phyloP scores from a whole-genome alignment of 2,329 filamentous ascomycete species.

The Cordyceps tenuipes region DNA sequence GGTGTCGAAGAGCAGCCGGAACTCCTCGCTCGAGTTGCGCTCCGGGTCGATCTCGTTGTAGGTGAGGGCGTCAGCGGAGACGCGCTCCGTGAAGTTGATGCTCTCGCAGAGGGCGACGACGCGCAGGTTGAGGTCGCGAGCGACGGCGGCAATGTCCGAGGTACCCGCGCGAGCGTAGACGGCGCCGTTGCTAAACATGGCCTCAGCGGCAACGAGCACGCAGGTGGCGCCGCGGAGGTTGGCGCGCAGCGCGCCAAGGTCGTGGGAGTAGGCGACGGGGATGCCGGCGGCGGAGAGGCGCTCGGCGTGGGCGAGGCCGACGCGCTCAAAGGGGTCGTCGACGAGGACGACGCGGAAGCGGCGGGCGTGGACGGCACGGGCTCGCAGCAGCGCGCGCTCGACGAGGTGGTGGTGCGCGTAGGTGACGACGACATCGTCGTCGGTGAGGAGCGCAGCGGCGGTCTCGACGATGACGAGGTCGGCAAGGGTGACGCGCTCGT shows the following conservation, averaged over 20 bases:
- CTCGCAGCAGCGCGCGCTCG: constrained; percentile 69
- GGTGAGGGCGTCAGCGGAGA: constrained; percentile 85
- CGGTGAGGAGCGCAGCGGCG: constrained; percentile 64
- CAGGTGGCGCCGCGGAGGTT: constrained; percentile 61
- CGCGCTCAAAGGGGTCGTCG: constrained; percentile 54
- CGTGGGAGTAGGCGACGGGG: constrained; percentile 71
- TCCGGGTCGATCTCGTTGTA: constrained; percentile 83
- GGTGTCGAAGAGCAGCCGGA: constrained; percentile 78
- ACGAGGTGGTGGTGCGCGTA: constrained; percentile 83
- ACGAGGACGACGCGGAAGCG: constrained; percentile 78
- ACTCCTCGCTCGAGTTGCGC: constrained; percentile 49
- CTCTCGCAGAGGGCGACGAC: constrained; percentile 90
- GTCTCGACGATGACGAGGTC: constrained; percentile 76
- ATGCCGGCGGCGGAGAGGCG: constrained; percentile 60
- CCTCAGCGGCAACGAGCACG: constrained; percentile 82
- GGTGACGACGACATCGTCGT: constrained; percentile 76
- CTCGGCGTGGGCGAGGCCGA: constrained; percentile 55
- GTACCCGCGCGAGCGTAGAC: constrained; percentile 85
- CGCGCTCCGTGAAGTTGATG: constrained; percentile 82
- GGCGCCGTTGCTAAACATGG: constrained; percentile 90
- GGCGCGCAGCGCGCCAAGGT: constrained; percentile 65
- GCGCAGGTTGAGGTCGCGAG: constrained; percentile 64
- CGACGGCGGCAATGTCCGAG: constrained; percentile 76
- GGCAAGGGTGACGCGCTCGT: constrained; percentile 80
- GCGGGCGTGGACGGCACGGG: constrained; percentile 55